A percentile compares a stretch with the other conserved stretches of the same genome.
Conservation (phyloP, 768 basidiomycete species). For the Scleroderma bovista region DNA sequence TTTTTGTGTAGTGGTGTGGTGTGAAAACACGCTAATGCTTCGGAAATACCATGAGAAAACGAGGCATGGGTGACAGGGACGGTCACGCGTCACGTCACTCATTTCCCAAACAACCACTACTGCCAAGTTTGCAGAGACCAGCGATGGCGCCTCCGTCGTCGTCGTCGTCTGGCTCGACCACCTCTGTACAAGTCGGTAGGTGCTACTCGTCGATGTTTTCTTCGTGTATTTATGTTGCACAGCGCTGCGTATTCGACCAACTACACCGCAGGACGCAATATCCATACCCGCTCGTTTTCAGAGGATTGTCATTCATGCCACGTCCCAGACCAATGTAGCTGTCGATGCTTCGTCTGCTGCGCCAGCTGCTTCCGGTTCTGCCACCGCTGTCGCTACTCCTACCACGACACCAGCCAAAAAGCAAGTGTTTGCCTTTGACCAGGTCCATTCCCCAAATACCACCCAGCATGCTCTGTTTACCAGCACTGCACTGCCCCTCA, state of each 20-base stretch:
- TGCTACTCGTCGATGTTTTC: constrained; percentile 16
- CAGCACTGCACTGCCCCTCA: constrained; percentile 76
- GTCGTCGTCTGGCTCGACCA: constrained; percentile 50
- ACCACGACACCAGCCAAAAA: constrained; percentile 59
- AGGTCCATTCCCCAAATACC: constrained; percentile 82
- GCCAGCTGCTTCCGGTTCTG: constrained; percentile 45
- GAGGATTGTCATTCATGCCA: constrained; percentile 77
- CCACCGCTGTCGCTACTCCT: constrained; percentile 43
- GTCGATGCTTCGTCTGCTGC: constrained; percentile 66
- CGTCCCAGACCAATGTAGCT: constrained; percentile 67
- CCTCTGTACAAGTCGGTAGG: constrained; percentile 93
- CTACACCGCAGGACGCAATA: constrained; percentile 74
- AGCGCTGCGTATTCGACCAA: constrained; percentile 90
- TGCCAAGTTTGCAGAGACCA: constrained; percentile 1
- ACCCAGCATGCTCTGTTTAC: constrained; percentile 86
- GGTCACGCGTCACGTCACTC: background rate
- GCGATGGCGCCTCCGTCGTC: constrained; percentile 73
- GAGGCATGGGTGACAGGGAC: too few species aligned
- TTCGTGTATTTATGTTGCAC: constrained; percentile 6
- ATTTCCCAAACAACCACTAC: background rate
- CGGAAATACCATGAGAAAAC: too few species aligned
- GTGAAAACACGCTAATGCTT: too few species aligned
- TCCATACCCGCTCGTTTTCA: constrained; percentile 95
- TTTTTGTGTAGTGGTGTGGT: too few species aligned
- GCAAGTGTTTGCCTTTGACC: constrained; percentile 88